Conservation (phyloP, 495 filamentous ascomycete genomes). For the Amniculicola lignicola region DNA sequence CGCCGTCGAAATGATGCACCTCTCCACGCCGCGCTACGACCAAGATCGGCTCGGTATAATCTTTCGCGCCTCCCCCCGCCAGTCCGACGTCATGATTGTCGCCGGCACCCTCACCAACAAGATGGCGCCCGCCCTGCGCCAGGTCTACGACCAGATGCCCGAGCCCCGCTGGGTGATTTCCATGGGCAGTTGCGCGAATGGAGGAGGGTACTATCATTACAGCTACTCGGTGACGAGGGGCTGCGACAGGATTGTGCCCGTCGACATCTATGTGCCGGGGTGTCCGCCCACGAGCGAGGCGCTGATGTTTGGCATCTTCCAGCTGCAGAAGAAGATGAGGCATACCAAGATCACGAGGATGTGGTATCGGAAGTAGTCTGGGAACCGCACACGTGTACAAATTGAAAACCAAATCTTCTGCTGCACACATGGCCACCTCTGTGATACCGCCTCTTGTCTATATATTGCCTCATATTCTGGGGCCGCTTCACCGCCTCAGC, state of each 20-base stretch:
- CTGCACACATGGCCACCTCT: no score
- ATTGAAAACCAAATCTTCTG: no score
- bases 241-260: slow-evolving; percentile 85
- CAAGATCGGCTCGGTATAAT: slow-evolving; percentile 96
- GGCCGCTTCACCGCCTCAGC: no score
- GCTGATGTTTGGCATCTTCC: slow-evolving; percentile 83
- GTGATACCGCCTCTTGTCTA: no score
- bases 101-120: slow-evolving; percentile 96
- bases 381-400: no score
- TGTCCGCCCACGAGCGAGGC: slow-evolving; percentile 89
- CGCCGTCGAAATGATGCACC: slow-evolving; percentile 97
- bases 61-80: slow-evolving; percentile 90
- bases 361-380: slow-evolving; percentile 64
- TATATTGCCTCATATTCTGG: no score
- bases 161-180: slow-evolving; percentile 89
- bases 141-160: slow-evolving; percentile 98
- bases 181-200: slow-evolving; percentile 91
- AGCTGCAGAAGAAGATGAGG: slow-evolving; percentile 78
- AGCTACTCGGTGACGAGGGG: slow-evolving; percentile 84
- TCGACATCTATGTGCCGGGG: slow-evolving; percentile 89
- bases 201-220: slow-evolving; percentile 93
- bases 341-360: slow-evolving; percentile 69
- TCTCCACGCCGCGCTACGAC: slow-evolving; percentile 93
- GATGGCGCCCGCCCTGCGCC: slow-evolving; percentile 91
- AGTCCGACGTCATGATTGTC: slow-evolving; percentile 98